Base-by-base conservation (phyloP, 2,329 filamentous ascomycete species). In the Neopestalotiopsis sp. region DNA sequence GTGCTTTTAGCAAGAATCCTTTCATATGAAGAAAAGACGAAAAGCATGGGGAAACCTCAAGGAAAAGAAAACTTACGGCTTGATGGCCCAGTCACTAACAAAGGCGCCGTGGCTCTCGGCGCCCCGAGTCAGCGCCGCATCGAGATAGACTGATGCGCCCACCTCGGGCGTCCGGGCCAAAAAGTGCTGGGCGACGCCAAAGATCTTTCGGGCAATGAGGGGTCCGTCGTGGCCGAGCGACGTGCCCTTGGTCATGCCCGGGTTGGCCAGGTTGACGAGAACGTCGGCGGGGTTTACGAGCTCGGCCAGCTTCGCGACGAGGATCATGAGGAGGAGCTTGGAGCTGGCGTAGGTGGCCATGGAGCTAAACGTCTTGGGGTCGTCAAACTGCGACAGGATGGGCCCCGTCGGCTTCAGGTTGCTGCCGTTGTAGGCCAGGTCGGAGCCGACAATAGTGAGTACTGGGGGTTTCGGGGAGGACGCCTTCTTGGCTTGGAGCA, bases 291-390 rank as follows among this genome's bases (percentile, higher is more conserved):
- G 30, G 24, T 68, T n/a, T 28, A 75, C 67, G 53, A 68, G 66
- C 20, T 70, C 65, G 65, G 72, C 71, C 6, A 75, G 89, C 76
- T 95, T 91, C 10, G 88, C 88, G 76, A 98, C 95, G 17, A 98
- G 85, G 4, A 90, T 91, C 81, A 97, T 91, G 96, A 98, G 98
- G 13, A 79, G 69, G 10, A 75, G 61, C 67, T 78, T 78, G 2
- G 71, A 58, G 2, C 66, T 71, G 30, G 61, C 28, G 59, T 78
- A 78, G 66, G 67, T 71, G 1, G 57, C 12, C 13, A 72, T 57
- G 58, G 81, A 81, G 69, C 81, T 86, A 34, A 86, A 79, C 20
- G 94, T 86, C 9, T 80, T 79, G 0, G 81, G 70, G 73, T 91
- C 87, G 76, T 88, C 69, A 14, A 73, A 66, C 14, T 71, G 70